phyloP scores from a whole-genome alignment of 148 eudicot species.

The Nyssa sinensis region DNA sequence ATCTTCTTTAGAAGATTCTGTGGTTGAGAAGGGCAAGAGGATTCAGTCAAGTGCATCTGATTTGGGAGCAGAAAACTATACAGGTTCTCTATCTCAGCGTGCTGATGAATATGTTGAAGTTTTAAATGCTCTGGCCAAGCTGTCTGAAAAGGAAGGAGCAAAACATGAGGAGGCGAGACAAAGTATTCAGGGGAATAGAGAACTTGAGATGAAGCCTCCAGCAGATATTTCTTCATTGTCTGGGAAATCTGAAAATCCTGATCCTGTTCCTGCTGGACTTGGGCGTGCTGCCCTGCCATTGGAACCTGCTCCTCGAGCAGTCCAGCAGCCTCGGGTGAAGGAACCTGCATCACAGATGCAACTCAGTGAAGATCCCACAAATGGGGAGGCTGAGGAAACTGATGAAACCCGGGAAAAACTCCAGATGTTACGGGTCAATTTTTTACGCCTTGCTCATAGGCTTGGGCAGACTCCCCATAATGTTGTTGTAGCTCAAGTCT shows the following conservation, averaged over 20 bases:
- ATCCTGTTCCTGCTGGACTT: constrained; percentile 66
- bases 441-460: constrained; percentile 91
- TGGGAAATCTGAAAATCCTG: constrained; percentile 22
- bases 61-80: constrained; percentile 17
- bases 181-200: constrained; percentile 30
- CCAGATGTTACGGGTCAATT: constrained; percentile 95
- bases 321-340: constrained; percentile 65
- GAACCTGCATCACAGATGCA: constrained; percentile 59
- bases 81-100: constrained; percentile 21
- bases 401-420: constrained; percentile 97
- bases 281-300: constrained; percentile 77
- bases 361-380: constrained; percentile 55
- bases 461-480: constrained; percentile 98
- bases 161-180: constrained; percentile 33
- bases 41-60: constrained; percentile 22
- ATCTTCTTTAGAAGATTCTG: constrained; percentile 19
- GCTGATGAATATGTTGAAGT: constrained; percentile 24
- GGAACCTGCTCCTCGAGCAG: constrained; percentile 71
- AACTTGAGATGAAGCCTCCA: constrained; percentile 33
- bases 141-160: constrained; percentile 20
- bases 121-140: constrained; percentile 15
- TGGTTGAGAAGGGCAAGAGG: constrained; percentile 22
- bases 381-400: constrained; percentile 74
- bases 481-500: constrained; percentile 97
- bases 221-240: constrained; percentile 18